Evolutionary conservation across 352 stramenopile species (phyloP), one percentile per base, ranked within the genome.

Genomic region (Globisporangium canariense): DNA sequence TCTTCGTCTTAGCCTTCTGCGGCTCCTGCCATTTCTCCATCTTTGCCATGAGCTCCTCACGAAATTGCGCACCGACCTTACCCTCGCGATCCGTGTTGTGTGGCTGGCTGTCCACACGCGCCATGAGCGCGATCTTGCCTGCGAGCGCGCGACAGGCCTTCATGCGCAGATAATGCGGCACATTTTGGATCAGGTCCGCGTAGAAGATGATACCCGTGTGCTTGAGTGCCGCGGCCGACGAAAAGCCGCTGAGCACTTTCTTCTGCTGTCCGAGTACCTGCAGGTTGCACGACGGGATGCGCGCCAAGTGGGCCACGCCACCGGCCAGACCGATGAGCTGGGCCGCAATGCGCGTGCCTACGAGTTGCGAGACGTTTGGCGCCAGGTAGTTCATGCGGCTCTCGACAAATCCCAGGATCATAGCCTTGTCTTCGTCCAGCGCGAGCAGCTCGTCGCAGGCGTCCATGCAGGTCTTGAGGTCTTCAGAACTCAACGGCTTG

Each of bases 21-120:
- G 97, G 96, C 66, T 99, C 96, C 67, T 99, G 90, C 90, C 90
- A 98, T 66, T 99, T 99, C 60, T 91, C 84, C 74, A 99, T 97
- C 72, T 99, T 99, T 0, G 77, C 73, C 34, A 95, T 65, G n/a
- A 99, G 83, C 34, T 98, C 89, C 5, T 82, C 76, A 30, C 87
- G 82, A 66, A 98, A 98, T 50, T 84, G 78, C 18, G 82, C 68
- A 34, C 97, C 97, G 1, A 86, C 79, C 14, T 77, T 62, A 16
- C 79, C 83, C 47, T 91, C 73, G 7, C 65, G 76, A 34, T 90
- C 83, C n/a, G 78, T 85, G 41, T 80, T 71, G 64, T 93, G 77
- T 20, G 93, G 91, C 43, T 94, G 80, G 66, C 94, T 96, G 74
- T 99, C 97, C 11, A 98, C 89, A 6, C 97, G 88, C 25, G 90